Evolutionary conservation across 2,329 filamentous ascomycete species (phyloP), one percentile per base, ranked within the genome.

Genomic region (Alternaria ventricosa): DNA sequence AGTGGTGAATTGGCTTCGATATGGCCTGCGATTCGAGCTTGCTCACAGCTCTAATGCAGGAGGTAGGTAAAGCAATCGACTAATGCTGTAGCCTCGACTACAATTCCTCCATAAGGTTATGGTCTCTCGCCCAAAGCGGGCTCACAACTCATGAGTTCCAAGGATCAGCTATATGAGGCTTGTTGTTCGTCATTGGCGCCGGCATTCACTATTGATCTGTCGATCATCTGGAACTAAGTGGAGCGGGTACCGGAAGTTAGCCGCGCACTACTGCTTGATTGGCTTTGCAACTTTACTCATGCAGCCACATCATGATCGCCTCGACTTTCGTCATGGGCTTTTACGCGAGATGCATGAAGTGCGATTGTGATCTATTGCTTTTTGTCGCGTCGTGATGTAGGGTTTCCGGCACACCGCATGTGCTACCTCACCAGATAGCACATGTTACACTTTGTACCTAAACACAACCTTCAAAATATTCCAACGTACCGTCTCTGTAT

Each of bases 191-290:
- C 63, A 71, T 59, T 63, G n/a, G 57, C 43, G 11, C 41, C 59
- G 54, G 46, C 22, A 46, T 43, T 49, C 36, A 56, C 61, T 56
- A 50, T 60, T 62, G 60, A 64, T 65, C 51, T 49, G 70, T 65
- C 63, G 70, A 71, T 68, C 66, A 64, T 56, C 18, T 58, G 57
- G n/a, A 44, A 44, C 49, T n/a, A 62, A 62, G 60, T 55, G 49
- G 43, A 59, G 55, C 60, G 43, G 55, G 45, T 46, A 45, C 47
- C 55, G 41, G 47, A 58, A 47, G 28, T 47, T 28, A 58, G 43
- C 41, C 28, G 55, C 15, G 18, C 28, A 47, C 41, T 49, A 23
- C 27, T 44, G 12, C 28, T 7, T 49, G 55, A 62, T 59, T 62
- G 55, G 55, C 28, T 11, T 43, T 25, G 18, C 11, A 8, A 1